A percentile compares a stretch with the other conserved stretches of the same genome.
Conservation (phyloP, 352 stramenopile genomes). For the Discostella stelligera region DNA sequence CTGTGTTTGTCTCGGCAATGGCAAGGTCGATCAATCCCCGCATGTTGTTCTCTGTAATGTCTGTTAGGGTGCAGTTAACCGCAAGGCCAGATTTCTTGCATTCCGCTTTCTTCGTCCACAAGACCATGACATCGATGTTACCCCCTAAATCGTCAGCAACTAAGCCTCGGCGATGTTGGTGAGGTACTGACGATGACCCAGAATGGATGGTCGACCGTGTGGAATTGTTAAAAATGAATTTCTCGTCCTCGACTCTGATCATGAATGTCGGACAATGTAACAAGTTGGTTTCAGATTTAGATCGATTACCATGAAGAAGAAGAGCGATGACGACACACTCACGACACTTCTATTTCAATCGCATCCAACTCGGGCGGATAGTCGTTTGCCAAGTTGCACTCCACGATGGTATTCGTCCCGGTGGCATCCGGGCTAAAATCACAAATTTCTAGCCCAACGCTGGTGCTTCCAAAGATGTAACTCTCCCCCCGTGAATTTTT, state of each 20-base stretch:
- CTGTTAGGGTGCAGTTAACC: neutral
- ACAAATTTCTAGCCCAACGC: neutral
- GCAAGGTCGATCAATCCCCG: slow-evolving; percentile 23
- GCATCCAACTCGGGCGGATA: neutral
- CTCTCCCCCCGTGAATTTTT: slow-evolving; percentile 2
- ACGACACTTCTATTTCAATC: neutral
- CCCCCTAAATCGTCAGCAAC: neutral
- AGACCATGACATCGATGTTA: slow-evolving; percentile 31
- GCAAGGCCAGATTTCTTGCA: slow-evolving; percentile 22
- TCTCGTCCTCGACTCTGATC: neutral
- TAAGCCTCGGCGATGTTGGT: neutral
- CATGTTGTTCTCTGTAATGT: slow-evolving; percentile 21
- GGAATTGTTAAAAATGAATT: neutral
- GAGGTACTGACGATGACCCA: neutral
- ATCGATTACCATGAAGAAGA: neutral
- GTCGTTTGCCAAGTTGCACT: neutral
- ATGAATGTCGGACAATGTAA: neutral
- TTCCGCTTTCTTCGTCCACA: slow-evolving; percentile 28
- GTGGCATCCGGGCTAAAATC: neutral
- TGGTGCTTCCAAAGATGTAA: neutral
- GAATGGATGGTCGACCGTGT: neutral
- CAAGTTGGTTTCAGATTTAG: neutral
- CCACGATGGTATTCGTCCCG: neutral
- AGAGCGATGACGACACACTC: neutral
- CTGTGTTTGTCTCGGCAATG: slow-evolving; percentile 40